These are phyloP conservation scores for Colletotrichum simmondsii DNA, from an alignment of 2,329 filamentous ascomycete genomes.

Conservation along the genomic window DNA sequence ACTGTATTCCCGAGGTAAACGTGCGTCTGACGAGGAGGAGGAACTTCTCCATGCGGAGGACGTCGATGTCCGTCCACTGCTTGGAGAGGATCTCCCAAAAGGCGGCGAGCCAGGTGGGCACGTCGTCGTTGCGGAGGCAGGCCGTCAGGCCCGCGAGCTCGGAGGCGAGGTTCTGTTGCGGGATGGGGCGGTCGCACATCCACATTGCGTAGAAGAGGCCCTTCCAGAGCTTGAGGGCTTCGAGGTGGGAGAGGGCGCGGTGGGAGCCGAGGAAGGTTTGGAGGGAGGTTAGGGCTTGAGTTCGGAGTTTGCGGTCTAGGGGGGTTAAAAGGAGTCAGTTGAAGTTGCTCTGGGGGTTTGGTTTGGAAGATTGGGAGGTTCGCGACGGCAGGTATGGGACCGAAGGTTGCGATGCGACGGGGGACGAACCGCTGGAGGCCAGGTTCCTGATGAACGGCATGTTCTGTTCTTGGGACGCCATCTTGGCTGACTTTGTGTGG, in stretches of 20 bases:
- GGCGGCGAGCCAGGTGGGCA: slow-evolving; percentile 34
- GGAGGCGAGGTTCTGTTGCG: slow-evolving; percentile 84
- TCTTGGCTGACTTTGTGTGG: slow-evolving; percentile 35
- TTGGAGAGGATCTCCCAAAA: slow-evolving; percentile 71
- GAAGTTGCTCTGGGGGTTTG: not conserved
- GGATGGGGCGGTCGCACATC: slow-evolving; percentile 91
- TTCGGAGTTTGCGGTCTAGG: slow-evolving; percentile 81
- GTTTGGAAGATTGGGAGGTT: not conserved
- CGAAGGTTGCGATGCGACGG: not conserved
- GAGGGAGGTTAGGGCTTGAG: slow-evolving; percentile 80
- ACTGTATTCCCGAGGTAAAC: slow-evolving; percentile 75
- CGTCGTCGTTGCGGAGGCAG: slow-evolving; percentile 34
- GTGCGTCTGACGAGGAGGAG: slow-evolving; percentile 84
- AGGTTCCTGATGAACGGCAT: slow-evolving; percentile 86
- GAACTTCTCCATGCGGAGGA: slow-evolving; percentile 91
- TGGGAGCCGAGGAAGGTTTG: slow-evolving; percentile 79
- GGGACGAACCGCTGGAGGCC: slow-evolving; percentile 81
- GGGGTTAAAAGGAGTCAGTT: not conserved
- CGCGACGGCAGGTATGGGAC: not conserved
- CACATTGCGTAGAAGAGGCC: slow-evolving; percentile 93
- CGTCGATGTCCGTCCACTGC: slow-evolving; percentile 79
- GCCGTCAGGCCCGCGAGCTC: slow-evolving; percentile 77
- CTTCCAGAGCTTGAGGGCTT: slow-evolving; percentile 92
- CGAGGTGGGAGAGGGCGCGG: slow-evolving; percentile 69
- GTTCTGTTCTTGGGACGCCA: slow-evolving; percentile 56